These are phyloP conservation scores for Crithidia bombi DNA, from an alignment of 208 protist genomes.

Conservation along the genomic window DNA sequence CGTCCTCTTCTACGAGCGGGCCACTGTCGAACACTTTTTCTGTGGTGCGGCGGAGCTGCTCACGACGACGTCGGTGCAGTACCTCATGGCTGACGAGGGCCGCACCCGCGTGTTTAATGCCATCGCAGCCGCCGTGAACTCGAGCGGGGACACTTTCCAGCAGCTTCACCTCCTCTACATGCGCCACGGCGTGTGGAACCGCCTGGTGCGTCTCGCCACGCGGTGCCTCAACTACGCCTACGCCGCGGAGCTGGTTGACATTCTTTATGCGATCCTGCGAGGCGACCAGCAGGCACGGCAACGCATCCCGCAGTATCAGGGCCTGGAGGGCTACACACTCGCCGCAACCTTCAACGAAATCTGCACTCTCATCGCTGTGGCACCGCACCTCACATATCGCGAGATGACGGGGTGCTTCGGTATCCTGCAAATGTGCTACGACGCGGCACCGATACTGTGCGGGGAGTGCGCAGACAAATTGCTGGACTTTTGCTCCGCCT, in stretches of 20 bases:
- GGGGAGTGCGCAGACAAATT: conserved; percentile 48
- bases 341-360: conserved; percentile 69
- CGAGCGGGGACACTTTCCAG: conserved; percentile 42
- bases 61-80: conserved; percentile 55
- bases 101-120: conserved; percentile 60
- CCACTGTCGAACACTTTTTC: conserved; percentile 62
- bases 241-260: conserved; percentile 48
- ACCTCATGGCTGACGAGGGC: conserved; percentile 65
- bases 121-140: conserved; percentile 51
- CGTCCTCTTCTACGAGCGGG: conserved; percentile 71
- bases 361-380: conserved; percentile 54
- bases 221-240: conserved; percentile 68
- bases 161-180: conserved; percentile 50
- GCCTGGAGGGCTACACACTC: conserved; percentile 35
- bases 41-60: conserved; percentile 63
- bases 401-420: conserved; percentile 65
- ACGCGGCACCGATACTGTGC: conserved; percentile 44
- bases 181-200: conserved; percentile 58
- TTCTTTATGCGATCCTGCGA: conserved; percentile 62
- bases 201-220: conserved; percentile 58
- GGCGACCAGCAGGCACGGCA: conserved; percentile 30
- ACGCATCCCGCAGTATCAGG: conserved; percentile 33
- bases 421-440: conserved; percentile 57
- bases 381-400: conserved; percentile 43
- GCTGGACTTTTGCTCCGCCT: conserved; percentile 80